These are phyloP conservation scores for Aspergillus ellipticus DNA, from an alignment of 495 filamentous ascomycete species.

Conservation along the genomic window DNA sequence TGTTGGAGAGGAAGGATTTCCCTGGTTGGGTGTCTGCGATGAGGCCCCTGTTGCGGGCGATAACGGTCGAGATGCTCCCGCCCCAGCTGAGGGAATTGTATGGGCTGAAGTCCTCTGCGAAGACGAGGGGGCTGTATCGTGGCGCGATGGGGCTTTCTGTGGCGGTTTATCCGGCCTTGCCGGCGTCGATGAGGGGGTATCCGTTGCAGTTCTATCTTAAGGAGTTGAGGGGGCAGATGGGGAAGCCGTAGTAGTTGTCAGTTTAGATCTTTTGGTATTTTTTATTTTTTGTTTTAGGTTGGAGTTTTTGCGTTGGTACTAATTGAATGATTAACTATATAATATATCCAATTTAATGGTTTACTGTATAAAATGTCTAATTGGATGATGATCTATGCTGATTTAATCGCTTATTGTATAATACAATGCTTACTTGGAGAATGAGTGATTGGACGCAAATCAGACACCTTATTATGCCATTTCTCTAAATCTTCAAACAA, in stretches of 20 bases:
- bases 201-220: slow-evolving; percentile 32
- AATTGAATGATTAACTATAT: not conserved
- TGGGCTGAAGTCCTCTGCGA: slow-evolving; percentile 31
- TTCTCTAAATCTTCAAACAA: not conserved
- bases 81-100: slow-evolving; percentile 35
- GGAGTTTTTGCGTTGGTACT: not conserved
- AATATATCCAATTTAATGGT: not conserved
- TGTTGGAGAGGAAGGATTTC: slow-evolving; percentile 25
- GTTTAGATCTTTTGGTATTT: not conserved
- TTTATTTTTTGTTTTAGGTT: not conserved
- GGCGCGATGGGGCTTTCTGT: slow-evolving; percentile 35
- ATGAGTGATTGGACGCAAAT: not conserved
- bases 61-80: slow-evolving; percentile 43
- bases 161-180: slow-evolving; percentile 39
- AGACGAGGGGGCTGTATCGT: slow-evolving; percentile 32
- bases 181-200: slow-evolving; percentile 27
- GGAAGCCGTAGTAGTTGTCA: not conserved
- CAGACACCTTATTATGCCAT: not conserved
- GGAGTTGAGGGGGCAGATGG: slow-evolving; percentile 14
- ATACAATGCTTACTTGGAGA: too few relatives aligned
- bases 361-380: not conserved
- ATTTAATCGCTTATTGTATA: too few relatives aligned
- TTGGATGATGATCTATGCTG: too few relatives aligned
- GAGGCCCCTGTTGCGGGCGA: slow-evolving; percentile 32
- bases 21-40: slow-evolving; percentile 33